A percentile compares a stretch with the other conserved stretches of the same genome.
Conservation (phyloP, 1,139 yeast species). For the Hansenula lynferdii region DNA sequence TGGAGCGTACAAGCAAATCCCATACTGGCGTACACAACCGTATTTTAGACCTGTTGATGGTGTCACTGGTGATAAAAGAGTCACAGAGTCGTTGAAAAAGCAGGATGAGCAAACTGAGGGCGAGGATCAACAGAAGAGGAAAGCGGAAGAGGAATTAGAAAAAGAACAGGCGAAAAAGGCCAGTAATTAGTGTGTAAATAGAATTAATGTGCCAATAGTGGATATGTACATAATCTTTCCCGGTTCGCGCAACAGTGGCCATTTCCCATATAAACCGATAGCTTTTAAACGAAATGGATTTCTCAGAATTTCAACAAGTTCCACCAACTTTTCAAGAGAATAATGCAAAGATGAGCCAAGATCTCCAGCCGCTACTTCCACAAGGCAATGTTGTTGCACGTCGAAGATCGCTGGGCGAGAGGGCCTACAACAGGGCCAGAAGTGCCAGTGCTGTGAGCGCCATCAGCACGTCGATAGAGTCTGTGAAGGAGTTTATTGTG, state of each 20-base stretch:
- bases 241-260: neutral
- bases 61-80: slow-evolving; percentile 41
- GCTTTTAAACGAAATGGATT: slow-evolving; percentile 2
- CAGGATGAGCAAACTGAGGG: slow-evolving; percentile 5
- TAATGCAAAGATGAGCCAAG: slow-evolving; percentile 3
- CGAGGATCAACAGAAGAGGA: slow-evolving; percentile 3
- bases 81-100: slow-evolving; percentile 25
- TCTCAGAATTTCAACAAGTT: neutral
- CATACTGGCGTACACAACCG: slow-evolving; percentile 97
- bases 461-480: slow-evolving; percentile 2
- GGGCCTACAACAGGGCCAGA: neutral
- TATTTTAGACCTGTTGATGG: slow-evolving; percentile 87
- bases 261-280: neutral
- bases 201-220: neutral
- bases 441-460: slow-evolving; percentile 2
- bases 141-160: slow-evolving; percentile 4
- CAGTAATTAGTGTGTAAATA: neutral
- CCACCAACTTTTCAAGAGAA: slow-evolving; percentile 1
- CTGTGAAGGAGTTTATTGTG: slow-evolving; percentile 16
- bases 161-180: slow-evolving; percentile 6
- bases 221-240: neutral
- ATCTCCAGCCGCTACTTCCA: neutral
- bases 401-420: no score
- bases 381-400: no score
- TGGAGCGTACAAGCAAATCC: slow-evolving; percentile 75